phyloP scores from a whole-genome alignment of 2,329 filamentous ascomycete species.

The Elsinoe australis region DNA sequence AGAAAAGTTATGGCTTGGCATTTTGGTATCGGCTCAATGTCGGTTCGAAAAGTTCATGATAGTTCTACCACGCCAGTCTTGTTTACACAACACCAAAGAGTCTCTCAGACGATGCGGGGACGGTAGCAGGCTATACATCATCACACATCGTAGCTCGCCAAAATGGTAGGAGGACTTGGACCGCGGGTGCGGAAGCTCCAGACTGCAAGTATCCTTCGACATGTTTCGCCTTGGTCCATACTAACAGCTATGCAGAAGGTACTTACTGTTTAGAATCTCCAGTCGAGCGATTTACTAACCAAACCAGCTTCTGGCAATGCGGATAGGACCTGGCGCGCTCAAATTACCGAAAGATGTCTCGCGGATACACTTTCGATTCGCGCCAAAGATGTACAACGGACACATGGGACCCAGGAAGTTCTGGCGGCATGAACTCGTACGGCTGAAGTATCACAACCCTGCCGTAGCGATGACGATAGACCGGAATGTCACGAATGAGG shows the following conservation, averaged over 20 bases:
- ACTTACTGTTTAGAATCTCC: slow-evolving; percentile 19
- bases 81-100: no score
- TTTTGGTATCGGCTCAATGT: slow-evolving; percentile 17
- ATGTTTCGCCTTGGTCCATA: background rate
- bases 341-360: slow-evolving; percentile 69
- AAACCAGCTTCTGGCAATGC: slow-evolving; percentile 61
- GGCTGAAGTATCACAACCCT: slow-evolving; percentile 93
- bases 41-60: slow-evolving; percentile 14
- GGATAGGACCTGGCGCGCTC: slow-evolving; percentile 74
- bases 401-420: slow-evolving; percentile 80
- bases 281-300: slow-evolving; percentile 26
- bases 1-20: slow-evolving; percentile 18
- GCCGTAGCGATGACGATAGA: slow-evolving; percentile 73
- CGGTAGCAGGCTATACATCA: no score
- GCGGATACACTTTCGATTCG: slow-evolving; percentile 68
- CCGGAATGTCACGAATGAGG: slow-evolving; percentile 52
- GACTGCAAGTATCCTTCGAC: slow-evolving; percentile 47
- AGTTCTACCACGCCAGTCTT: no score
- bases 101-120: no score
- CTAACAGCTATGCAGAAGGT: slow-evolving; percentile 19
- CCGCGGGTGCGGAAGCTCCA: slow-evolving; percentile 68
- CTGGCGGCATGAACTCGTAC: slow-evolving; percentile 73
- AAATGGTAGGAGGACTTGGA: slow-evolving; percentile 35
- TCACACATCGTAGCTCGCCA: no score
- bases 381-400: slow-evolving; percentile 52